Evolutionary conservation across 768 basidiomycete species (phyloP).

Genomic region (Suillus paluster): DNA sequence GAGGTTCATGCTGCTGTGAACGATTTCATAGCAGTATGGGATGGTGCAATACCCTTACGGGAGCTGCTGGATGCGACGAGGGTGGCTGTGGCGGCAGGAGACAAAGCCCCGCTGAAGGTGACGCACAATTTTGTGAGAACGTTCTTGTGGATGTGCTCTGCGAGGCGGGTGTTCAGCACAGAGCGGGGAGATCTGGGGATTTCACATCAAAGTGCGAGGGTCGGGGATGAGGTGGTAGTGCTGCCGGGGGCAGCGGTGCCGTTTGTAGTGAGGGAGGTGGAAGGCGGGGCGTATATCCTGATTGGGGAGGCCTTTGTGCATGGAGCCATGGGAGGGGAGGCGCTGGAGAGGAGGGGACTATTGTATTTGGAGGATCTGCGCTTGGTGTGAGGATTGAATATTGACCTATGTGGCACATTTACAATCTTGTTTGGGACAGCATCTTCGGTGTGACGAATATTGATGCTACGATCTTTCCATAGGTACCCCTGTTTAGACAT

Average conservation of each 20-base stretch:
- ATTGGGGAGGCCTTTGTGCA: slow-evolving; percentile 15
- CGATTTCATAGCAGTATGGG: background rate
- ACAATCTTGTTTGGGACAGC: too few relatives aligned
- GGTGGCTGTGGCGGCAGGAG: background rate
- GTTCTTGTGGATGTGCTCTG: background rate
- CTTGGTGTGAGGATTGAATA: background rate
- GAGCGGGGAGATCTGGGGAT: background rate
- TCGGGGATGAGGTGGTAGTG: slow-evolving; percentile 12
- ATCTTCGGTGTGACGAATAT: background rate
- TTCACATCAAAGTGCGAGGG: background rate
- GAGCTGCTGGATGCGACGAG: background rate
- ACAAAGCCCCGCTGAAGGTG: background rate
- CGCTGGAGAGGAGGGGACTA: background rate
- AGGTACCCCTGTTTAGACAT: background rate
- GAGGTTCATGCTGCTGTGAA: background rate
- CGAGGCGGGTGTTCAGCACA: background rate
- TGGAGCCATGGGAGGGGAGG: slow-evolving; percentile 14
- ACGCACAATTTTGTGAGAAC: background rate
- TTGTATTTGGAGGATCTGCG: background rate
- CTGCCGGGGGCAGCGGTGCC: slow-evolving; percentile 9
- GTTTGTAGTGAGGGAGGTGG: slow-evolving; percentile 12
- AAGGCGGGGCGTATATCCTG: slow-evolving; percentile 12
- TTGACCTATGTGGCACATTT: background rate
- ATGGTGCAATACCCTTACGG: background rate
- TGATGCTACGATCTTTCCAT: background rate